phyloP scores from a whole-genome alignment of 2,329 filamentous ascomycete genomes.

The Clonostachys sp. region DNA sequence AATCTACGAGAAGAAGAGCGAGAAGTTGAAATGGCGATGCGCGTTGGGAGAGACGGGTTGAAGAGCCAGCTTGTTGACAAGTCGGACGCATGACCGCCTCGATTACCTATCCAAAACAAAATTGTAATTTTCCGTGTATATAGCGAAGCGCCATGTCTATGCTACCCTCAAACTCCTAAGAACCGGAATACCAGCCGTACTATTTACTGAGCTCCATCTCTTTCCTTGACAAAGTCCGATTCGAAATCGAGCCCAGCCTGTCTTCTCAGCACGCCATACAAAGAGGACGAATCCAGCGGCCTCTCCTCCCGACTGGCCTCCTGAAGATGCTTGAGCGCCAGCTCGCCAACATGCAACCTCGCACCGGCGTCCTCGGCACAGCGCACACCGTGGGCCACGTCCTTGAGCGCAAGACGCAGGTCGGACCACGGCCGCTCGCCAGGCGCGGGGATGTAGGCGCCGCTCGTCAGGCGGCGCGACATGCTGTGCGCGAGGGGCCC shows the following conservation, averaged over 20 bases:
- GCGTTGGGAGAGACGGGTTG: slow-evolving; percentile 61
- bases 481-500: slow-evolving; percentile 27
- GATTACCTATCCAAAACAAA: slow-evolving; percentile 2
- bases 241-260: slow-evolving; percentile 38
- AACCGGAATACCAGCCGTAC: neutral
- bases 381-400: slow-evolving; percentile 42
- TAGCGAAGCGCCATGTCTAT: too few species aligned
- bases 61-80: slow-evolving; percentile 48
- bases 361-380: slow-evolving; percentile 31
- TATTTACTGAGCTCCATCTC: slow-evolving; percentile 11
- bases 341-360: slow-evolving; percentile 31
- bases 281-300: slow-evolving; percentile 41
- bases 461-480: slow-evolving; percentile 28
- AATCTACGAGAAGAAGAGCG: slow-evolving; percentile 61
- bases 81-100: slow-evolving; percentile 5
- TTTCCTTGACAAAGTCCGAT: slow-evolving; percentile 23
- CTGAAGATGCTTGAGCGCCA: slow-evolving; percentile 33
- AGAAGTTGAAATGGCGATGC: slow-evolving; percentile 66
- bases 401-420: slow-evolving; percentile 44
- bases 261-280: slow-evolving; percentile 40
- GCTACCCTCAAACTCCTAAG: too few species aligned
- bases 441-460: slow-evolving; percentile 26
- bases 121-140: too few species aligned
- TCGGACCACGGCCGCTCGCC: slow-evolving; percentile 38
- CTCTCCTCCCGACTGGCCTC: slow-evolving; percentile 30